Percentiles rank a stretch among this genome's conserved stretches.
These are phyloP conservation scores for Aureobasidium sp. DNA, from an alignment of 2,329 filamentous ascomycete genomes.

Conservation along the genomic window DNA sequence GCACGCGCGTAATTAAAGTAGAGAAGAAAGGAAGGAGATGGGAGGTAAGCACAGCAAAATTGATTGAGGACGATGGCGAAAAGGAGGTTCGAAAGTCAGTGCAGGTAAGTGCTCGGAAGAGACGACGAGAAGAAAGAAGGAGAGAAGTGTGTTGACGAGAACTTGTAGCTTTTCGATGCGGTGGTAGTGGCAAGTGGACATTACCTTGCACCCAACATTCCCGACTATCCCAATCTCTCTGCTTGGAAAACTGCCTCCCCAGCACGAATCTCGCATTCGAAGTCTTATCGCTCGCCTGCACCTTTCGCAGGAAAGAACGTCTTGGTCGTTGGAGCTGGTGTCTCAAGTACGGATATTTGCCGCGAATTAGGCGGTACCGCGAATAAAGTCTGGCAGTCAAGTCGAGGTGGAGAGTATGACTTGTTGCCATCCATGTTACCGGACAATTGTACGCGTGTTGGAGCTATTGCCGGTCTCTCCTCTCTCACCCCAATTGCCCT, in stretches of 20 bases:
- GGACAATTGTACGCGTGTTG: slow-evolving; percentile 45
- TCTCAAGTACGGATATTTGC: slow-evolving; percentile 50
- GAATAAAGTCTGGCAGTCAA: slow-evolving; percentile 47
- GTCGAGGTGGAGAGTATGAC: slow-evolving; percentile 56
- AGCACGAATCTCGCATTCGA: slow-evolving; percentile 44
- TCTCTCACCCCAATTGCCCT: not conserved
- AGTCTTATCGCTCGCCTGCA: slow-evolving; percentile 42
- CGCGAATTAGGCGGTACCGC: slow-evolving; percentile 44
- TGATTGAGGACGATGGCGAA: slow-evolving; percentile 25
- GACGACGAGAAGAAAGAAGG: not conserved
- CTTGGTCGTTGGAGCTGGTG: slow-evolving; percentile 50
- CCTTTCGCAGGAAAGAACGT: slow-evolving; percentile 50
- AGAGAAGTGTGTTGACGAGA: slow-evolving; percentile 1
- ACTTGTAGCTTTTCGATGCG: slow-evolving; percentile 39
- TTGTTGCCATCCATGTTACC: slow-evolving; percentile 50
- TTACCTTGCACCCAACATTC: slow-evolving; percentile 46
- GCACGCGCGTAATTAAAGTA: slow-evolving; percentile 53
- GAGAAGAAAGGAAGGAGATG: slow-evolving; percentile 45
- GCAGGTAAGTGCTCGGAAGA: not conserved
- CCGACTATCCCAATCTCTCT: slow-evolving; percentile 42
- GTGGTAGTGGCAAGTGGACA: slow-evolving; percentile 50
- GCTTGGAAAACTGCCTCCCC: slow-evolving; percentile 43
- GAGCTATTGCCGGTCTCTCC: slow-evolving; percentile 44
- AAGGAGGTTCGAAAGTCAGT: slow-evolving; percentile 6
- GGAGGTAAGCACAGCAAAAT: slow-evolving; percentile 44